A percentile compares a stretch with the other conserved stretches of the same genome.
These are phyloP conservation scores for Claviceps sp. DNA, from an alignment of 2,329 filamentous ascomycete genomes.

Conservation along the genomic window DNA sequence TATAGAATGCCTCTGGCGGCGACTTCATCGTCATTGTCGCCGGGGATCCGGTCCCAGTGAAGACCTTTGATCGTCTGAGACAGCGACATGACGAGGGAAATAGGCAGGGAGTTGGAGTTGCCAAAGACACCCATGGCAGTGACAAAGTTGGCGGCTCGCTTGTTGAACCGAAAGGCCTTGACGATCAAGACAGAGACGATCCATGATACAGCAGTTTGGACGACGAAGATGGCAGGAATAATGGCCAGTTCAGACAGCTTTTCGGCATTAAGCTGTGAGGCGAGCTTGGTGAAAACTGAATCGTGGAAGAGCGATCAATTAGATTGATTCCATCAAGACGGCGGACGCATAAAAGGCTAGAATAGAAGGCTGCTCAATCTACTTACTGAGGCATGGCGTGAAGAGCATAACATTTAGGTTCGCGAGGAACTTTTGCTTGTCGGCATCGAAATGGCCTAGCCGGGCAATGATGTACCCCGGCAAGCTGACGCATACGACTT, in stretches of 20 bases:
- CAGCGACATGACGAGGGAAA: conserved; percentile 86
- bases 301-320: neutral
- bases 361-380: neutral
- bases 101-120: conserved; percentile 95
- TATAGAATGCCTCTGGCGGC: conserved; percentile 89
- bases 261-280: conserved; percentile 81
- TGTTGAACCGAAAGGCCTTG: conserved; percentile 66
- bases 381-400: conserved; percentile 85
- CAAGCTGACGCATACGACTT: conserved; percentile 88
- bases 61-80: conserved; percentile 84
- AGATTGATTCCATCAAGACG: neutral
- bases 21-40: conserved; percentile 92
- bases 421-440: conserved; percentile 91
- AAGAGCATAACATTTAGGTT: conserved; percentile 95
- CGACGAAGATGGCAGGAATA: conserved; percentile 85
- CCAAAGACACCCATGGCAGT: conserved; percentile 96
- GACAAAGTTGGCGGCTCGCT: conserved; percentile 83
- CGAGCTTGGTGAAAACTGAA: conserved; percentile 88
- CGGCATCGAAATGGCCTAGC: conserved; percentile 85
- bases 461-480: conserved; percentile 88
- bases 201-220: conserved; percentile 83
- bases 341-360: neutral
- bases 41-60: conserved; percentile 83
- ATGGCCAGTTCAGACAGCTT: conserved; percentile 83
- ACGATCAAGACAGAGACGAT: conserved; percentile 57